phyloP scores from a whole-genome alignment of 495 filamentous ascomycete genomes.

The Aspergillus sclerotiicarbonarius region DNA sequence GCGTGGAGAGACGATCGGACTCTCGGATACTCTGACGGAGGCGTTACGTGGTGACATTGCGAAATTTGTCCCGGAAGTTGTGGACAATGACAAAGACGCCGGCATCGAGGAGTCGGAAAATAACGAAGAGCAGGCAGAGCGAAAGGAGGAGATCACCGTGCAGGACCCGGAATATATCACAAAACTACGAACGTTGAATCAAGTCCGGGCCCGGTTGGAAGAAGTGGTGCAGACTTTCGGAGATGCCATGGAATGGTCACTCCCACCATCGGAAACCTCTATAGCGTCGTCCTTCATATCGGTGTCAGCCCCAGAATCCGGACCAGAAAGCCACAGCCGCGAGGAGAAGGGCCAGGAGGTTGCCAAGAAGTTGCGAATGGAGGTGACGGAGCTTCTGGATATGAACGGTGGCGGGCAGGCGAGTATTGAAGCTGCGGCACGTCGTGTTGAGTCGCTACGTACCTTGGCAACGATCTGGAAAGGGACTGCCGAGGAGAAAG shows the following conservation, averaged over 20 bases:
- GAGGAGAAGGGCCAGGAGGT: slow-evolving; percentile 80
- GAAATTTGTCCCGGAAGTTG: slow-evolving; percentile 61
- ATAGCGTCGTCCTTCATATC: slow-evolving; percentile 75
- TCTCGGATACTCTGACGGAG: slow-evolving; percentile 76
- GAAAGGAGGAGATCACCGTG: slow-evolving; percentile 13
- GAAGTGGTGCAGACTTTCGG: slow-evolving; percentile 85
- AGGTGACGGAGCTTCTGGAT: slow-evolving; percentile 67
- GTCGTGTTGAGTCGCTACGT: slow-evolving; percentile 69
- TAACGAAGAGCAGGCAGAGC: slow-evolving; percentile 11
- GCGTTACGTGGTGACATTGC: slow-evolving; percentile 64
- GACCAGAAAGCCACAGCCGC: slow-evolving; percentile 57
- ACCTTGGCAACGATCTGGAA: slow-evolving; percentile 79
- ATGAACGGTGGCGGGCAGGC: slow-evolving; percentile 38
- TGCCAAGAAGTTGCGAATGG: slow-evolving; percentile 62
- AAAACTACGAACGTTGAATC: slow-evolving; percentile 75
- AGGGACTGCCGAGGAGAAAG: slow-evolving; percentile 89
- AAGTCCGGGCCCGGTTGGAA: slow-evolving; percentile 79
- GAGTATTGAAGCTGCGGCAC: slow-evolving; percentile 63
- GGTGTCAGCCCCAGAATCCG: slow-evolving; percentile 72
- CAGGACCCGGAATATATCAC: slow-evolving; percentile 68
- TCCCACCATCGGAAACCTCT: slow-evolving; percentile 75
- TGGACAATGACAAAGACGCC: slow-evolving; percentile 17
- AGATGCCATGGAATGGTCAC: slow-evolving; percentile 87
- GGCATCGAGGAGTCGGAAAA: slow-evolving; percentile 6
- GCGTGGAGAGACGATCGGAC: slow-evolving; percentile 74